A percentile compares a stretch with the other conserved stretches of the same genome.
Conservation (phyloP, 805 yeast genomes). For the Yarrowia yakushimensis region DNA sequence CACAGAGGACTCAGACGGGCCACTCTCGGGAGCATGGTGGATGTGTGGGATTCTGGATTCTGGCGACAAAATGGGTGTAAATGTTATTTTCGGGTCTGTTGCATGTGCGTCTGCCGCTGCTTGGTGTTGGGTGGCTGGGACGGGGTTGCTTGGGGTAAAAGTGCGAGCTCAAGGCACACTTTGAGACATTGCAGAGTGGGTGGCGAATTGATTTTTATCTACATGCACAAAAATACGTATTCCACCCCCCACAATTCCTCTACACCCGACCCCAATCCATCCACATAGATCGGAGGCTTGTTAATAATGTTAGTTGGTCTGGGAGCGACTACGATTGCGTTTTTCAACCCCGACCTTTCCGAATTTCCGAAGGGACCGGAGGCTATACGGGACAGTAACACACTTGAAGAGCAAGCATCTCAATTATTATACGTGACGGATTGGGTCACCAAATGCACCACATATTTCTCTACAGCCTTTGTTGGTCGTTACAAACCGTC, state of each 20-base stretch:
- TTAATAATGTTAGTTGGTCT: background rate
- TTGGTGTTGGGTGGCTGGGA: background rate
- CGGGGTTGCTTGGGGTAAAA: background rate
- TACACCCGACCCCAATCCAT: background rate
- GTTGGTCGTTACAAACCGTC: no score
- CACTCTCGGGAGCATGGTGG: slow-evolving; percentile 22
- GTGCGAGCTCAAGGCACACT: background rate
- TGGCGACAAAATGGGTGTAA: background rate
- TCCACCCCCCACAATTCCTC: background rate
- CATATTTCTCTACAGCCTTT: no score
- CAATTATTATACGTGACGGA: background rate
- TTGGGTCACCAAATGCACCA: no score
- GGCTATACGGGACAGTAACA: background rate
- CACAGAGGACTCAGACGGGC: slow-evolving; percentile 22
- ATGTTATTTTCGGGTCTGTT: background rate
- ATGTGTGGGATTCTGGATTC: background rate
- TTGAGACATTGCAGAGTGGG: background rate
- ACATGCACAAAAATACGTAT: background rate
- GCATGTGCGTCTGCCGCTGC: background rate
- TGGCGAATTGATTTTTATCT: background rate
- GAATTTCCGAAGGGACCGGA: background rate
- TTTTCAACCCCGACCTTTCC: slow-evolving; percentile 9
- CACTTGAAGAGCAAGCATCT: no score
- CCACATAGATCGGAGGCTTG: background rate
- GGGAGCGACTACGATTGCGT: background rate